phyloP scores from a whole-genome alignment of 2,329 filamentous ascomycete genomes.

The Gliomastix tumulicola region DNA sequence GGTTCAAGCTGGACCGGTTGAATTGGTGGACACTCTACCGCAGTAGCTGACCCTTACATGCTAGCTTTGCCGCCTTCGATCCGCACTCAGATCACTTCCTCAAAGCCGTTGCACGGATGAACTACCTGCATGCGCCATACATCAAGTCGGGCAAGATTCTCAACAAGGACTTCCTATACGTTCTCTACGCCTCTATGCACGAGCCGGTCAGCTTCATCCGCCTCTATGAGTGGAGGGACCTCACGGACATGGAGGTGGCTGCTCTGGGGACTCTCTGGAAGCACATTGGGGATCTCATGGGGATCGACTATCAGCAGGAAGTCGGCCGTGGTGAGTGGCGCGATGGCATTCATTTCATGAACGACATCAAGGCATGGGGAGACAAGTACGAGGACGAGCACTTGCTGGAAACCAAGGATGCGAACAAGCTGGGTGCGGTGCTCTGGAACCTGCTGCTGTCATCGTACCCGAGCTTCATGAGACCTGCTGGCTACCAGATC shows the following conservation, averaged over 20 bases:
- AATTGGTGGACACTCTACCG: too few species aligned
- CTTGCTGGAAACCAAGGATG: constrained; percentile 48
- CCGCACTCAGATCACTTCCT: constrained; percentile 21
- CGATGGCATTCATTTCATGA: constrained; percentile 44
- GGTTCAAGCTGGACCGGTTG: too few species aligned
- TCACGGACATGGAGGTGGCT: constrained; percentile 62
- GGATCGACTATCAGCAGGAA: constrained; percentile 42
- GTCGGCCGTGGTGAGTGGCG: constrained; percentile 30
- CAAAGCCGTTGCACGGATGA: constrained; percentile 28
- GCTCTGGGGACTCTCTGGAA: constrained; percentile 67
- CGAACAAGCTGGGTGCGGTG: constrained; percentile 46
- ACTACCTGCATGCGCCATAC: constrained; percentile 29
- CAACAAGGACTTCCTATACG: constrained; percentile 30
- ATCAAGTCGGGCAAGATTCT: constrained; percentile 24
- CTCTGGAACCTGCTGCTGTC: constrained; percentile 56
- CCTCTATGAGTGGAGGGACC: constrained; percentile 61
- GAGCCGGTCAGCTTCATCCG: constrained; percentile 59
- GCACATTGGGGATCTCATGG: constrained; percentile 62
- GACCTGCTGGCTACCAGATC: constrained; percentile 39
- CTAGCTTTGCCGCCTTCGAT: constrained; percentile 19
- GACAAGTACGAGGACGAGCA: constrained; percentile 48
- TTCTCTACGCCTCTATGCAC: constrained; percentile 50
- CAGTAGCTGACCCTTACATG: neutral
- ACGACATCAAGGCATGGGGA: constrained; percentile 40
- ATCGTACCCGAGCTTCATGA: constrained; percentile 36